These are phyloP conservation scores for Botrytis galanthina DNA, from an alignment of 2,329 filamentous ascomycete species.

Conservation along the genomic window DNA sequence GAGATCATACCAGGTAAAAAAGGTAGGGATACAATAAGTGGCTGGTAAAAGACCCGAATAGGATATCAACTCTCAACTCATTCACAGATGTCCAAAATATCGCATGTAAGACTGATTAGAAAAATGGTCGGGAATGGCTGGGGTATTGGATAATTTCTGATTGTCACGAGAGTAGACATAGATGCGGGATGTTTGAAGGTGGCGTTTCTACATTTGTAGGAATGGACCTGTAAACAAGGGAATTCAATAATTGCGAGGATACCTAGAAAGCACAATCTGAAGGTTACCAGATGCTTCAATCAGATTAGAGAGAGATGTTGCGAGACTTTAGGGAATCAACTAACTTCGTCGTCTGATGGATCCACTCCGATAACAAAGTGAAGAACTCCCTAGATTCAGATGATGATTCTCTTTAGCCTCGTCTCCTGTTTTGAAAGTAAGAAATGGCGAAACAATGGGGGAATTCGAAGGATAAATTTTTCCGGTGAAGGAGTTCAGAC, in stretches of 20 bases:
- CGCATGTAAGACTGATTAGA: neutral
- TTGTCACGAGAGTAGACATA: neutral
- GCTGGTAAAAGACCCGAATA: slow-evolving; percentile 11
- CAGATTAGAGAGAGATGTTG: neutral
- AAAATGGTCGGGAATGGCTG: neutral
- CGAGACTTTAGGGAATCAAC: neutral
- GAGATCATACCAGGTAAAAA: neutral
- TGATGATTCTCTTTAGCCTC: neutral
- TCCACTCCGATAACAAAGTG: neutral
- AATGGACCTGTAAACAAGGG: neutral
- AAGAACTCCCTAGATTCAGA: neutral
- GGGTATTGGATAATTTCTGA: neutral
- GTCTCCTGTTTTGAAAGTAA: neutral
- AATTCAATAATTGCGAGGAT: slow-evolving; percentile 1
- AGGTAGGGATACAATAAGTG: slow-evolving; percentile 1
- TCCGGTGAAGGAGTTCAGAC: neutral
- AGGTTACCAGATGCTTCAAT: neutral
- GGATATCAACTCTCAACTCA: neutral
- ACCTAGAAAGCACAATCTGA: neutral
- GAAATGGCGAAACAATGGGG: neutral
- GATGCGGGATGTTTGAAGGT: neutral
- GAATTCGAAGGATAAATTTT: neutral
- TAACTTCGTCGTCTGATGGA: neutral
- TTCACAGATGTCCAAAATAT: neutral
- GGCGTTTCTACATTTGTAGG: neutral